Conservation (phyloP, 331 rosid genomes). For the Cucumis variabilis region DNA sequence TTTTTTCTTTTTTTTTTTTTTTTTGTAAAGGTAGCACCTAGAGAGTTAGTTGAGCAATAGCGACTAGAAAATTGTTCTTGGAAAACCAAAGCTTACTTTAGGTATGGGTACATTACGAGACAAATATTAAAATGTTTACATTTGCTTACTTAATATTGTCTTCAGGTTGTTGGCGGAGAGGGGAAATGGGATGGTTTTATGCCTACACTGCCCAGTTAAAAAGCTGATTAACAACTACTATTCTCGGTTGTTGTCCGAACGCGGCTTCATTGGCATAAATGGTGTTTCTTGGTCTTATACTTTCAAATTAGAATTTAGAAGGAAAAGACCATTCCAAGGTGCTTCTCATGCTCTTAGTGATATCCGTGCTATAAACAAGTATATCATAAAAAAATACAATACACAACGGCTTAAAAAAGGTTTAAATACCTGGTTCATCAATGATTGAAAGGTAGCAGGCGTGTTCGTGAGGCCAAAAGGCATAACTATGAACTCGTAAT, state of each 20-base stretch:
- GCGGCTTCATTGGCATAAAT: slow-evolving; percentile 13
- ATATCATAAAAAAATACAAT: no score
- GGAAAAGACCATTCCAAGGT: neutral
- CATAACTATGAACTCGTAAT: no score
- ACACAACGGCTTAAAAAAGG: no score
- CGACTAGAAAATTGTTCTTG: neutral
- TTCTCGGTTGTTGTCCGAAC: neutral
- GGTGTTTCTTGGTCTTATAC: neutral
- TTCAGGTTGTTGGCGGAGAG: neutral
- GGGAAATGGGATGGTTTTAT: neutral
- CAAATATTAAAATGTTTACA: neutral
- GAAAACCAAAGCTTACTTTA: neutral
- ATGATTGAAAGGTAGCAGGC: no score
- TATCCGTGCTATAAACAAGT: no score
- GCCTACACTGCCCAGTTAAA: slow-evolving; percentile 3
- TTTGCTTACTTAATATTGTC: slow-evolving; percentile 4
- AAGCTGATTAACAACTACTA: neutral
- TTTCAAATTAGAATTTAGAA: neutral
- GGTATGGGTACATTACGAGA: neutral
- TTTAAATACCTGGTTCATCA: no score
- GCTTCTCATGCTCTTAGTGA: no score
- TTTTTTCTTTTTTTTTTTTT: no score
- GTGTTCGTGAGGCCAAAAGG: no score
- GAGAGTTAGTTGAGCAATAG: neutral
- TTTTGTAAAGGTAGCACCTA: no score